Evolutionary conservation across 2,329 filamentous ascomycete species (phyloP).

Genomic region (Chrysoporthe cubensis): DNA sequence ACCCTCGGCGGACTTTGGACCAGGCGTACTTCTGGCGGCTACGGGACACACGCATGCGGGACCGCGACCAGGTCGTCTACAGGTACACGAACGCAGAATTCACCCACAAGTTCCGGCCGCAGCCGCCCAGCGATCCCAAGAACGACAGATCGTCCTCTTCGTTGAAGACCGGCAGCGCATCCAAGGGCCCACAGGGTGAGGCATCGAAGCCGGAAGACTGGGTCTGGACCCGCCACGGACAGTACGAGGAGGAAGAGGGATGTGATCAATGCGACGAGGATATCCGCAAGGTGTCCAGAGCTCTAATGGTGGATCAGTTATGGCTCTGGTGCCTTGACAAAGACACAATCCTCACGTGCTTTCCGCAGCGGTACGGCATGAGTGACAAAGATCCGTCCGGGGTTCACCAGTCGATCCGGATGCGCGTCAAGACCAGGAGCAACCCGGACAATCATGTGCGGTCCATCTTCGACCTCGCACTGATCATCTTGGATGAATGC

Average conservation of each 20-base stretch:
- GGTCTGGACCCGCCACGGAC: too few species aligned
- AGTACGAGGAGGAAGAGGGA: too few species aligned
- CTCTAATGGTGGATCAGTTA: slow-evolving; percentile 39
- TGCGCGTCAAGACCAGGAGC: slow-evolving; percentile 34
- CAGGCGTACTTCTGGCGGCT: too few species aligned
- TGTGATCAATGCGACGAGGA: slow-evolving; percentile 36
- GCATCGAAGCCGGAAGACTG: too few species aligned
- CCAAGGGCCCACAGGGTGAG: too few species aligned
- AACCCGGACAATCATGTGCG: slow-evolving; percentile 37
- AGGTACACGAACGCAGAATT: too few species aligned
- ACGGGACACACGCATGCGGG: slow-evolving; percentile 26
- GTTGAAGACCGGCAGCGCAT: slow-evolving; percentile 33
- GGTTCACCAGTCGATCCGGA: slow-evolving; percentile 46
- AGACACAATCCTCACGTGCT: slow-evolving; percentile 37
- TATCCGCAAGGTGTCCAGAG: slow-evolving; percentile 34
- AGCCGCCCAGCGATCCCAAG: too few species aligned
- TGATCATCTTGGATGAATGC: slow-evolving; percentile 49
- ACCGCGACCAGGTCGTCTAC: slow-evolving; percentile 49
- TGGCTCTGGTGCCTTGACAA: slow-evolving; percentile 39
- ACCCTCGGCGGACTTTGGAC: too few species aligned
- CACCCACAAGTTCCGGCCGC: too few species aligned
- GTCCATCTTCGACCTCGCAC: slow-evolving; percentile 45
- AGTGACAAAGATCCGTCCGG: slow-evolving; percentile 46
- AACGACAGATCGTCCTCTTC: slow-evolving; percentile 7
- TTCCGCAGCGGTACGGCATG: slow-evolving; percentile 45